Evolutionary conservation across 2,329 filamentous ascomycete species (phyloP).

Genomic region (Sphaerulina vaccinii): DNA sequence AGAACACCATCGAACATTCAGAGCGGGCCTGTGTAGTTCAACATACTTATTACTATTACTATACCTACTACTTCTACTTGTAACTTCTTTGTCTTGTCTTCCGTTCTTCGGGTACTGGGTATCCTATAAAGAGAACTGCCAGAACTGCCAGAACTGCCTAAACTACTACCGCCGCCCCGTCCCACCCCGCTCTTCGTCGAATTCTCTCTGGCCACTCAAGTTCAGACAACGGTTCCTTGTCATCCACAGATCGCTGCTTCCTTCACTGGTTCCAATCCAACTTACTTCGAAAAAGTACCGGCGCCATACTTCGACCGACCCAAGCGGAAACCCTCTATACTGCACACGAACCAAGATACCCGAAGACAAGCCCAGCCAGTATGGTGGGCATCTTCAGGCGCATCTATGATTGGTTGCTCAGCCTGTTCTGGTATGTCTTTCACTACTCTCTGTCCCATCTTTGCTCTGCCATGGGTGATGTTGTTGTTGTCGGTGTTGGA

Average conservation of each 20-base stretch:
- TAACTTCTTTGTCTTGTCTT: too few relatives aligned
- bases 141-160: neutral
- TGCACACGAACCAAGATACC: too few relatives aligned
- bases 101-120: too few relatives aligned
- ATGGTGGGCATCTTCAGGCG: conserved; percentile 92
- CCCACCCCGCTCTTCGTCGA: conserved; percentile 14
- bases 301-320: conserved; percentile 9
- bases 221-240: conserved; percentile 12
- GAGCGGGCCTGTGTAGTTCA: too few relatives aligned
- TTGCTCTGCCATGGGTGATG: conserved; percentile 2
- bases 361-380: conserved; percentile 29
- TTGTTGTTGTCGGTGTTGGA: conserved; percentile 2
- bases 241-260: conserved; percentile 19
- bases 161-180: conserved; percentile 1
- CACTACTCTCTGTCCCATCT: neutral
- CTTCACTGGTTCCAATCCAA: too few relatives aligned
- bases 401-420: conserved; percentile 97
- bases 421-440: conserved; percentile 82
- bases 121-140: too few relatives aligned
- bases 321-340: neutral
- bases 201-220: conserved; percentile 18
- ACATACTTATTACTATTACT: conserved; percentile 2
- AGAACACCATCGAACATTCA: too few relatives aligned
- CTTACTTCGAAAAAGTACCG: too few relatives aligned
- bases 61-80: neutral